Base-by-base conservation (phyloP, 371 early-diverging fungal genomes). In the Entomophthora muscae region DNA sequence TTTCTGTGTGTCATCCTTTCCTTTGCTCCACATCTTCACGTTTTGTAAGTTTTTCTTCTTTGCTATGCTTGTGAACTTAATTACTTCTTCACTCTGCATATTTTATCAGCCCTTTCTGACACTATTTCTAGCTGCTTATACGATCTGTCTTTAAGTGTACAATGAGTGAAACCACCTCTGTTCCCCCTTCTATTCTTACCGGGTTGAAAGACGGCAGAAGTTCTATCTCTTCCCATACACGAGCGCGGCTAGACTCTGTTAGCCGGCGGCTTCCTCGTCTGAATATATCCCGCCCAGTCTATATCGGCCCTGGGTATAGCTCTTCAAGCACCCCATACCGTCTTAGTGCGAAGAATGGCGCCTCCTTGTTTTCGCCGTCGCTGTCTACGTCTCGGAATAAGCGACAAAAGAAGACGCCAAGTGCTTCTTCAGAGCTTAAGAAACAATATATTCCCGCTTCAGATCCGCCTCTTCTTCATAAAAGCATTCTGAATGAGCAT, bases 191-290 rank as follows among this genome's bases (percentile, higher is more conserved):
- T 17, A 17, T 42, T 17, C 42, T 10, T 17, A 42, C 42, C 42
- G 42, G 42, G 17, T 17, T 17, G 5, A 42, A 42, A 17, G 42
- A 26, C 21, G 55, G 55, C 22, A 10, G 55, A 12, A 27, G 24
- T 12, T 5, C 55, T 5, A 5, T 55, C 5, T 55, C 55, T 24
- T 24, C 55, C 22, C 22, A 55, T 21, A 55, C 55, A 10, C 22
- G 55, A 55, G 55, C 55, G 24, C 55, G 55, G 10, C 55, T 55
- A 26, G 55, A 55, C 55, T 55, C 55, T 24, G 55, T 55, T 21
- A 55, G 28, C 55, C 55, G 55, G 26, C 55, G 55, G 55, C 55
- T 55, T 10, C 55, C 55, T 26, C 55, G 28, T 21, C 26, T 55
- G 21, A 55, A n/a, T 26, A 55, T 55, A 10, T 55, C 55, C 55